Base-by-base conservation (phyloP, 2,329 filamentous ascomycete genomes). In the Penicillium sp. region DNA sequence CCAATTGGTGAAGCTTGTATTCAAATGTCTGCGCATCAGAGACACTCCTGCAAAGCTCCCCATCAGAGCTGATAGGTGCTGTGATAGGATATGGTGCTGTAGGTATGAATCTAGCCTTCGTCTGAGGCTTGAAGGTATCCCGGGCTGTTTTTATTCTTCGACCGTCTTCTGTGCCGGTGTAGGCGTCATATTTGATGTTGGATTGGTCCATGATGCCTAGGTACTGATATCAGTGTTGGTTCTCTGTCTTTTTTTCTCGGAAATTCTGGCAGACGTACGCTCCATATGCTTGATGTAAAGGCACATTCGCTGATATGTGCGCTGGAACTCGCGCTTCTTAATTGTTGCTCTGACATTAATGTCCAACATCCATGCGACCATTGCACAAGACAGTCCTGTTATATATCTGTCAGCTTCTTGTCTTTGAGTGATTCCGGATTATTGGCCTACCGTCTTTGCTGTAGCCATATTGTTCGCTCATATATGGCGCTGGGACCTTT, bases 291-390 rank as follows among this genome's bases (percentile, higher is more conserved):
- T 52, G 35, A 56, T 56, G 34, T 40, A 51, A n/a, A 56, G 48
- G 20, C 53, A 56, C 2, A 52, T 34, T 18, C 42, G 46, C 14
- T 52, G 40, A 31, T 38, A 45, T 16, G 53, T 56, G 8, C 53
- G 53, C 32, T 52, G 39, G 13, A 52, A 35, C 22, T 56, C 53
- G 34, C 53, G 53, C 20, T 44, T 52, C 29, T 52, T 56, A 29
- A 40, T 46, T 18, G 47, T 18, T 32, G 53, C 48, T 40, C 53
- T 37, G 8, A 52, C 22, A 22, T 52, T 14, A n/a, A 56, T 38
- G 26, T 56, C 53, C 13, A 56, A 10, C 48, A 56, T 56, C 53
- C 53, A 56, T 5, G 53, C 35, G 16, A 56, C 52, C 48, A 52
- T 52, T 40, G 53, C 53, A 10, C 53, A 44, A 5, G 53, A 46